Evolutionary conservation across 1,139 yeast species (phyloP).

Genomic region (Torulaspora globosa): DNA sequence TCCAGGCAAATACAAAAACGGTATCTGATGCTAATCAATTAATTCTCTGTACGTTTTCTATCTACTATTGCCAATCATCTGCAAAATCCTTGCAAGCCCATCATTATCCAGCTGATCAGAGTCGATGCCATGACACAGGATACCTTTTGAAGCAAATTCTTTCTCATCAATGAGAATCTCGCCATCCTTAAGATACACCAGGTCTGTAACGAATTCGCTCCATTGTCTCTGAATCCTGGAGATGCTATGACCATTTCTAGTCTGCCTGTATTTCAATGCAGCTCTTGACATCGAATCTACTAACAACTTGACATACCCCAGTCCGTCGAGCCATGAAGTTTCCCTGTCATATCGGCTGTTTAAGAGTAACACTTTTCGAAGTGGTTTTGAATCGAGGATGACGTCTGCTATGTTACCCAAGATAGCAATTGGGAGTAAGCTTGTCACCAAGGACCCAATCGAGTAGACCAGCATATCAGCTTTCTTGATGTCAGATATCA

Average conservation of each 20-base stretch:
- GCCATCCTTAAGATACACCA: conserved; percentile 48
- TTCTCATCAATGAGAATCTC: conserved; percentile 47
- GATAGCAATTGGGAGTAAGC: conserved; percentile 72
- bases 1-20: conserved; percentile 39
- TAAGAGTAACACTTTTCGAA: conserved; percentile 53
- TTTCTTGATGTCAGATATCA: conserved; percentile 47
- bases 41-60: not conserved
- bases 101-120: conserved; percentile 29
- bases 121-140: conserved; percentile 48
- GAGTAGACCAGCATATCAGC: conserved; percentile 66
- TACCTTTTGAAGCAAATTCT: conserved; percentile 41
- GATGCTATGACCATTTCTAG: conserved; percentile 4
- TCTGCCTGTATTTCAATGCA: conserved; percentile 17
- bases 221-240: conserved; percentile 28
- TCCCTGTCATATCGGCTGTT: conserved; percentile 78
- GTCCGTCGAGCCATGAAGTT: conserved; percentile 61
- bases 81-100: conserved; percentile 43
- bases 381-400: conserved; percentile 33
- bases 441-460: conserved; percentile 85
- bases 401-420: conserved; percentile 70
- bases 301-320: conserved; percentile 53
- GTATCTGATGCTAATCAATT: conserved; percentile 3
- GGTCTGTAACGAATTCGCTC: conserved; percentile 51
- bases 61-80: conserved; percentile 8
- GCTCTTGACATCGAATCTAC: conserved; percentile 36